Conservation (phyloP, 129 eudicot genomes). For the Apium graveolens region DNA sequence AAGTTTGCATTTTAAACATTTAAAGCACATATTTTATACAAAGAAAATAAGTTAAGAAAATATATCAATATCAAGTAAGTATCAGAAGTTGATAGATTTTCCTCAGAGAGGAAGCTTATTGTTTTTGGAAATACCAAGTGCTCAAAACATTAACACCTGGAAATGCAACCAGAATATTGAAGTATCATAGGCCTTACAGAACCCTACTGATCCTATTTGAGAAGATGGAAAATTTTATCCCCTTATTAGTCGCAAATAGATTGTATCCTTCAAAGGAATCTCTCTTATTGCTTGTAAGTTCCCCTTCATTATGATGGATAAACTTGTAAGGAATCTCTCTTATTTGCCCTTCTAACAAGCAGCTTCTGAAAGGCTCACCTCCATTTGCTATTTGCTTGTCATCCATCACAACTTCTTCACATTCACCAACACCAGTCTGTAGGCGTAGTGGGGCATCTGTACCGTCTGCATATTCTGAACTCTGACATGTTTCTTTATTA, state of each 20-base stretch:
- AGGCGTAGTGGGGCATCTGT: no score
- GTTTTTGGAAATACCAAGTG: constrained; percentile 25
- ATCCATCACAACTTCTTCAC: no score
- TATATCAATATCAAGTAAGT: constrained; percentile 9
- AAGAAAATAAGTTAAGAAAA: not conserved
- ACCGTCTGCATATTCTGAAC: no score
- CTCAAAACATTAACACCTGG: constrained; percentile 23
- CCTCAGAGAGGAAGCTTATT: constrained; percentile 29
- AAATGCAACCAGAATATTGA: not conserved
- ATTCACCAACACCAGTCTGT: no score
- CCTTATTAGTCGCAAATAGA: constrained; percentile 59
- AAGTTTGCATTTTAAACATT: no score
- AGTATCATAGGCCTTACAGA: not conserved
- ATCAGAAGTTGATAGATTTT: constrained; percentile 18
- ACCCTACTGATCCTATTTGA: constrained; percentile 10
- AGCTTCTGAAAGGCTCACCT: no score
- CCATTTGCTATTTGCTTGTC: no score
- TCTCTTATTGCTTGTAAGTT: constrained; percentile 34
- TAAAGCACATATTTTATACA: not conserved
- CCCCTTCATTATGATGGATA: constrained; percentile 25
- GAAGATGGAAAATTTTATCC: constrained; percentile 60
- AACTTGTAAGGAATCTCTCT: no score
- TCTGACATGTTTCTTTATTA: no score
- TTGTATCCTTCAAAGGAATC: constrained; percentile 55
- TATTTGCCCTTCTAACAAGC: no score